A percentile compares a stretch with the other conserved stretches of the same genome.
Evolutionary conservation across 495 filamentous ascomycete genomes (phyloP).

Genomic region (Staphylotrichum tortipilum): DNA sequence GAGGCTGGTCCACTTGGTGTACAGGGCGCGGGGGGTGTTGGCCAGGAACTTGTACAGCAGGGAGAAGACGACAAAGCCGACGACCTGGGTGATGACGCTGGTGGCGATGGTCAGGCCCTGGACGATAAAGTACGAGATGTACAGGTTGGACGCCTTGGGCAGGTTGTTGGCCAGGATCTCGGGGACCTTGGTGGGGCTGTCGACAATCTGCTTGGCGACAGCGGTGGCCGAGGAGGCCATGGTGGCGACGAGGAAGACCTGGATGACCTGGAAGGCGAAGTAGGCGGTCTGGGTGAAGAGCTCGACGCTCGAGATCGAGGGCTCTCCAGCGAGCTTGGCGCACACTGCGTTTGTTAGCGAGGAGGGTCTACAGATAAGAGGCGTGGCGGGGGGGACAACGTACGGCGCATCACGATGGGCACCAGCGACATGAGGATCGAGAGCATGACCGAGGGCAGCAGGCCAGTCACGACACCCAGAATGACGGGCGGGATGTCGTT

Average conservation of each 20-base stretch:
- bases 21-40: conserved; percentile 49
- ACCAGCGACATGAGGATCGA: conserved; percentile 84
- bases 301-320: conserved; percentile 70
- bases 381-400: conserved; percentile 11
- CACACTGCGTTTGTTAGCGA: conserved; percentile 36
- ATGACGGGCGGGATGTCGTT: conserved; percentile 59
- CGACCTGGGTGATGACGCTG: conserved; percentile 65
- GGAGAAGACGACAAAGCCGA: conserved; percentile 67
- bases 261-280: conserved; percentile 90
- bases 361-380: background rate
- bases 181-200: conserved; percentile 52
- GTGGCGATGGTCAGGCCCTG: conserved; percentile 82
- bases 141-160: conserved; percentile 83
- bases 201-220: conserved; percentile 51
- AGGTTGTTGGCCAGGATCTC: conserved; percentile 63
- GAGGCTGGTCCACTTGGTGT: conserved; percentile 52
- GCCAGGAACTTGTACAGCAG: conserved; percentile 61
- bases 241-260: conserved; percentile 88
- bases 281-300: conserved; percentile 84
- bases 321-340: conserved; percentile 71
- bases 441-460: conserved; percentile 72
- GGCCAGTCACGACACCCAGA: conserved; percentile 73
- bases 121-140: conserved; percentile 88
- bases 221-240: conserved; percentile 66
- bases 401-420: conserved; percentile 66